A percentile compares a stretch with the other conserved stretches of the same genome.
Evolutionary conservation across 83 land plant species (phyloP).

Genomic region (Picea abies): DNA sequence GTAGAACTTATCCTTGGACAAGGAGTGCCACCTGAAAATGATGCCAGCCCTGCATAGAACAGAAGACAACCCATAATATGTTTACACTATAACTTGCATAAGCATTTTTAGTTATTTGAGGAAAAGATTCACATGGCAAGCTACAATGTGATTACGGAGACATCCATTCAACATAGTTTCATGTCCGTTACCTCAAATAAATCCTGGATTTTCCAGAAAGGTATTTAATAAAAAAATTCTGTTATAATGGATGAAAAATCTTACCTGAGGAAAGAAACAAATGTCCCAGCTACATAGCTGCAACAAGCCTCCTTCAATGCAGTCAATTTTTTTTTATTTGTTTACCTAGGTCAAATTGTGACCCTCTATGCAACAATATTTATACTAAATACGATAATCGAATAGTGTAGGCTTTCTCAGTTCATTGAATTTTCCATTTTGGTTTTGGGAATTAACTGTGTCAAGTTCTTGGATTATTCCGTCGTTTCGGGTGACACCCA

Average conservation of each 20-base stretch:
- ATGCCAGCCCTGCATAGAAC: too few relatives aligned
- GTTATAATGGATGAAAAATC: too few relatives aligned
- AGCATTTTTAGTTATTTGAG: neutral
- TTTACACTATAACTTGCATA: neutral
- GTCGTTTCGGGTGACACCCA: too few relatives aligned
- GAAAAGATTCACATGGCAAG: neutral
- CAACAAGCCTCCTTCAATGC: neutral
- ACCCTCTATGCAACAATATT: neutral
- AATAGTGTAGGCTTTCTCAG: too few relatives aligned
- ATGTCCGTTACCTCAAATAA: neutral
- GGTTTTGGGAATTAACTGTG: too few relatives aligned
- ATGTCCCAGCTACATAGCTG: neutral
- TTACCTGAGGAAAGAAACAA: neutral
- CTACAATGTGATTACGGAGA: neutral
- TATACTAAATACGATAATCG: neutral
- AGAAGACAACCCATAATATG: neutral
- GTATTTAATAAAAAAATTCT: too few relatives aligned
- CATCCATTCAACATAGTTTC: neutral
- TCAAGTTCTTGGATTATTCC: too few relatives aligned
- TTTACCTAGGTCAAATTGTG: neutral
- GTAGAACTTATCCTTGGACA: conserved; percentile 25
- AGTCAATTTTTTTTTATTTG: neutral
- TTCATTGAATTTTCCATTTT: too few relatives aligned
- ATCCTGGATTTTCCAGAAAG: neutral
- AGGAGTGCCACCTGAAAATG: neutral